phyloP scores from a whole-genome alignment of 495 filamentous ascomycete genomes.

The Durotheca rogersii region DNA sequence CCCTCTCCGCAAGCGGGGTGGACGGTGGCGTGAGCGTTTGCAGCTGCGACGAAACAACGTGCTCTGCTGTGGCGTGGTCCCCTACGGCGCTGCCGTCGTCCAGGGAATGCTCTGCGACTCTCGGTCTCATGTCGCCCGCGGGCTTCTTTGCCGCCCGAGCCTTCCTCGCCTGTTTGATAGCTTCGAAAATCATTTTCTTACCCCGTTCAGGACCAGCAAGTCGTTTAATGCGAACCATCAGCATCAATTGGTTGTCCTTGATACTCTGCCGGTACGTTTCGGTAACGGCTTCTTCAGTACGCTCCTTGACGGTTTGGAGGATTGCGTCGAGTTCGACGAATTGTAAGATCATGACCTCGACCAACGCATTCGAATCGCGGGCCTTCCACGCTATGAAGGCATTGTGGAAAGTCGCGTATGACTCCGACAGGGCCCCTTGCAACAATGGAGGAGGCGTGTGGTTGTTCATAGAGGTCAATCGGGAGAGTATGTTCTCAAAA shows the following conservation, averaged over 20 bases:
- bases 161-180: conserved; percentile 76
- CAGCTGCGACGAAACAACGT: conserved; percentile 33
- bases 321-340: conserved; percentile 95
- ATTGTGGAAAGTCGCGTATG: conserved; percentile 80
- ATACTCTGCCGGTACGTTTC: conserved; percentile 92
- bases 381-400: conserved; percentile 96
- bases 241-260: conserved; percentile 84
- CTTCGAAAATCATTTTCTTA: conserved; percentile 76
- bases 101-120: conserved; percentile 54
- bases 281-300: conserved; percentile 78
- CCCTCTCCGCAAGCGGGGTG: conserved; percentile 38
- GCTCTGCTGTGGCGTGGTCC: conserved; percentile 37
- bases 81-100: conserved; percentile 39
- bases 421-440: conserved; percentile 62
- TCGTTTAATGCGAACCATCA: conserved; percentile 86
- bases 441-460: conserved; percentile 61
- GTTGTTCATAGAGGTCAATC: conserved; percentile 51
- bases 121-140: conserved; percentile 67
- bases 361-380: conserved; percentile 81
- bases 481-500: conserved; percentile 75
- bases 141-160: conserved; percentile 68
- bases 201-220: conserved; percentile 82
- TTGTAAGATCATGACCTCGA: conserved; percentile 93
- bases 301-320: conserved; percentile 93
- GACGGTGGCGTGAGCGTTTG: conserved; percentile 49